A percentile compares a stretch with the other conserved stretches of the same genome.
phyloP scores from a whole-genome alignment of 306 rosid genomes.

The Dalbergia oliveri region DNA sequence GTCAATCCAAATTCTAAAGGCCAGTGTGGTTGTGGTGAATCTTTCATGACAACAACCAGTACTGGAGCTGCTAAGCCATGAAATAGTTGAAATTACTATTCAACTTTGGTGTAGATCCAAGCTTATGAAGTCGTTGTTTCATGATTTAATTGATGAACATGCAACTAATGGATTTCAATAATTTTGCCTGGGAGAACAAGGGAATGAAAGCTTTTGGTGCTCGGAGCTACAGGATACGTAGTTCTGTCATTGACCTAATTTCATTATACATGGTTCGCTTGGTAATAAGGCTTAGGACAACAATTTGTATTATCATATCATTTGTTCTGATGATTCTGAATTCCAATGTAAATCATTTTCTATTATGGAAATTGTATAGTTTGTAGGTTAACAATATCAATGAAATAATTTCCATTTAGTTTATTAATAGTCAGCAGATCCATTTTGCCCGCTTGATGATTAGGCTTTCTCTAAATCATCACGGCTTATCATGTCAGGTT shows the following conservation, averaged over 20 bases:
- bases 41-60: constrained; percentile 77
- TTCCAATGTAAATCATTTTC: constrained; percentile 35
- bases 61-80: constrained; percentile 60
- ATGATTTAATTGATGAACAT: constrained; percentile 21
- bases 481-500: neutral
- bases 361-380: constrained; percentile 41
- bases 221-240: constrained; percentile 18
- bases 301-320: constrained; percentile 40
- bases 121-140: constrained; percentile 33
- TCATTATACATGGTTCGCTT: constrained; percentile 38
- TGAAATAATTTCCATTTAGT: neutral
- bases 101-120: constrained; percentile 18
- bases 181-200: constrained; percentile 37
- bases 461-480: neutral
- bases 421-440: neutral
- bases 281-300: constrained; percentile 41
- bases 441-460: neutral
- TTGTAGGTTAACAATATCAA: constrained; percentile 37
- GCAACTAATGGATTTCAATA: constrained; percentile 35
- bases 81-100: constrained; percentile 44
- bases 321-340: constrained; percentile 37
- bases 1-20: constrained; percentile 97
- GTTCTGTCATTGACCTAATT: constrained; percentile 11
- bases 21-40: constrained; percentile 97
- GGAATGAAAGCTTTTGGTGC: constrained; percentile 34